These are phyloP conservation scores for Casuarina equisetifolia DNA, from an alignment of 306 rosid genomes.

Conservation along the genomic window DNA sequence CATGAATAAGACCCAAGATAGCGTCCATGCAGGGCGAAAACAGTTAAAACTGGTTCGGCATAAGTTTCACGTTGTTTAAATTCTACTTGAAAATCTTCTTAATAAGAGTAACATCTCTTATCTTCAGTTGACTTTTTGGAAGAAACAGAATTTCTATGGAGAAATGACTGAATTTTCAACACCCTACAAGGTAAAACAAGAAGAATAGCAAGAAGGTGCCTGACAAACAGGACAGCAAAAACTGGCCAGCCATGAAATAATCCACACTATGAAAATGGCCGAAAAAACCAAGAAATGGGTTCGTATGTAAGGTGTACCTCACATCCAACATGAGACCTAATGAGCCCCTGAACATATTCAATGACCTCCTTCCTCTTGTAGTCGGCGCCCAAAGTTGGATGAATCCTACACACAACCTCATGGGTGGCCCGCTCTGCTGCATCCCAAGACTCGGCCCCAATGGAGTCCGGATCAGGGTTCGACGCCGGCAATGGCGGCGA, in stretches of 20 bases:
- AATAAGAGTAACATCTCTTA: no score
- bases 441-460: constrained; percentile 31
- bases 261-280: background rate
- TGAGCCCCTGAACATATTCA: constrained; percentile 34
- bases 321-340: constrained; percentile 27
- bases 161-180: background rate
- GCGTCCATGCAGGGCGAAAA: background rate
- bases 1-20: background rate
- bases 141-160: background rate
- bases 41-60: no score
- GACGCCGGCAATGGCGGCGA: constrained; percentile 25
- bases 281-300: background rate
- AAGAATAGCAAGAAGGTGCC: background rate
- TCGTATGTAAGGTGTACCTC: constrained; percentile 25
- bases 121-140: no score
- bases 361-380: constrained; percentile 36
- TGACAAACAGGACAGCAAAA: background rate
- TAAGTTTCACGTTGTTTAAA: no score
- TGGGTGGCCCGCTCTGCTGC: constrained; percentile 24
- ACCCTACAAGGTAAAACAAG: background rate
- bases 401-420: constrained; percentile 32
- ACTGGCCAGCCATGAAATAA: background rate
- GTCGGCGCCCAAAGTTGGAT: constrained; percentile 39
- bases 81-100: no score
- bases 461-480: constrained; percentile 14